Evolutionary conservation across 1,284 basidiomycete genomes (phyloP).

Genomic region (Pascua guehoae): DNA sequence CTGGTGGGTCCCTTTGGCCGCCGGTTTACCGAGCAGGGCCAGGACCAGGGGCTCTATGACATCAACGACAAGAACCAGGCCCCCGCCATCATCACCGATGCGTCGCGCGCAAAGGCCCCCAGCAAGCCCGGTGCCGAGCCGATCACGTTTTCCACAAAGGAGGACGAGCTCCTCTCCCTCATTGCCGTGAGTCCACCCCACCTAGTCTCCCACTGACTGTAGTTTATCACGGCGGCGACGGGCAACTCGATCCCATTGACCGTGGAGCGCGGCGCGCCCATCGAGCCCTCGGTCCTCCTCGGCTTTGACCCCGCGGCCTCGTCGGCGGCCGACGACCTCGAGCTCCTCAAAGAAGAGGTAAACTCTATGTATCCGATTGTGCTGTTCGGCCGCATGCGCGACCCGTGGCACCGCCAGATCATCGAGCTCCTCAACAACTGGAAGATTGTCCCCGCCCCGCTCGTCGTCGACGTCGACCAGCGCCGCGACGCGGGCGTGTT

Average conservation of each 20-base stretch:
- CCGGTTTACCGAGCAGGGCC: constrained; percentile 9
- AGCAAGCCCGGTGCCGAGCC: background rate
- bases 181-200: constrained; percentile 42
- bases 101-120: background rate
- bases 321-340: constrained; percentile 52
- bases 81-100: constrained; percentile 1
- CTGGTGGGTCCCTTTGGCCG: constrained; percentile 6
- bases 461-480: constrained; percentile 70
- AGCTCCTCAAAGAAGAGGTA: constrained; percentile 49
- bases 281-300: constrained; percentile 73
- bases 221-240: constrained; percentile 69
- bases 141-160: constrained; percentile 13
- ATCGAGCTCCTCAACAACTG: constrained; percentile 61
- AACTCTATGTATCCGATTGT: constrained; percentile 74
- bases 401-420: constrained; percentile 58
- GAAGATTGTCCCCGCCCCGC: constrained; percentile 63
- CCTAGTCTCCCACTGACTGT: background rate
- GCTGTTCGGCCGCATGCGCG: constrained; percentile 67
- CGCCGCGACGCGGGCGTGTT: constrained; percentile 56
- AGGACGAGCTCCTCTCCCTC: constrained; percentile 72
- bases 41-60: constrained; percentile 3
- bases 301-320: constrained; percentile 71
- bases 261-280: constrained; percentile 62
- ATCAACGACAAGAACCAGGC: constrained; percentile 16
- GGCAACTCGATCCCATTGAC: constrained; percentile 68